A percentile compares a stretch with the other conserved stretches of the same genome.
Evolutionary conservation across 352 stramenopile species (phyloP).

Genomic region (Globisporangium canariense): DNA sequence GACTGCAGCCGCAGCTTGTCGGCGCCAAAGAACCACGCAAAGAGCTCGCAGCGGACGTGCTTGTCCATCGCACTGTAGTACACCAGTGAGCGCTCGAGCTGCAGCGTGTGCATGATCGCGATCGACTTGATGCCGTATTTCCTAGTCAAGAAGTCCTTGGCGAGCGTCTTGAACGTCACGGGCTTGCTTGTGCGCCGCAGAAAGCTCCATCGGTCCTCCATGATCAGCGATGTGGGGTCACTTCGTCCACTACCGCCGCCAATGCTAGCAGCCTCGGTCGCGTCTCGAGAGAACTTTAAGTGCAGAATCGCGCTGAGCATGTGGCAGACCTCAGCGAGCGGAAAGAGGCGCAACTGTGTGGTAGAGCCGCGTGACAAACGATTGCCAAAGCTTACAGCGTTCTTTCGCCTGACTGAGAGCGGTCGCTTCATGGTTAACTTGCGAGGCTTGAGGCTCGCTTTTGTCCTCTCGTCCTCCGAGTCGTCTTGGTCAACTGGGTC

Average conservation of each 20-base stretch:
- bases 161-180: slow-evolving; percentile 50
- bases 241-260: neutral
- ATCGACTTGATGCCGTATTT: slow-evolving; percentile 81
- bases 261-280: slow-evolving; percentile 18
- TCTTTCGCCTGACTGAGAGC: slow-evolving; percentile 36
- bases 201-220: slow-evolving; percentile 35
- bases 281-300: slow-evolving; percentile 56
- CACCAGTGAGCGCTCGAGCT: slow-evolving; percentile 66
- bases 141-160: slow-evolving; percentile 54
- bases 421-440: slow-evolving; percentile 31
- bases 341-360: slow-evolving; percentile 39
- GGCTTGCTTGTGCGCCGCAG: slow-evolving; percentile 21
- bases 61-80: slow-evolving; percentile 43
- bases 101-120: slow-evolving; percentile 58
- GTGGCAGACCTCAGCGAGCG: slow-evolving; percentile 56
- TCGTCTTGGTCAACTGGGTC: neutral
- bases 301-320: slow-evolving; percentile 58
- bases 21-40: slow-evolving; percentile 62
- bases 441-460: slow-evolving; percentile 20
- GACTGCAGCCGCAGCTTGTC: slow-evolving; percentile 37
- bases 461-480: slow-evolving; percentile 2
- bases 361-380: slow-evolving; percentile 32
- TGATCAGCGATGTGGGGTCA: slow-evolving; percentile 20
- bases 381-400: slow-evolving; percentile 40
- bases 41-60: slow-evolving; percentile 56